Evolutionary conservation across 768 basidiomycete genomes (phyloP).

Genomic region (Suillus americanus): DNA sequence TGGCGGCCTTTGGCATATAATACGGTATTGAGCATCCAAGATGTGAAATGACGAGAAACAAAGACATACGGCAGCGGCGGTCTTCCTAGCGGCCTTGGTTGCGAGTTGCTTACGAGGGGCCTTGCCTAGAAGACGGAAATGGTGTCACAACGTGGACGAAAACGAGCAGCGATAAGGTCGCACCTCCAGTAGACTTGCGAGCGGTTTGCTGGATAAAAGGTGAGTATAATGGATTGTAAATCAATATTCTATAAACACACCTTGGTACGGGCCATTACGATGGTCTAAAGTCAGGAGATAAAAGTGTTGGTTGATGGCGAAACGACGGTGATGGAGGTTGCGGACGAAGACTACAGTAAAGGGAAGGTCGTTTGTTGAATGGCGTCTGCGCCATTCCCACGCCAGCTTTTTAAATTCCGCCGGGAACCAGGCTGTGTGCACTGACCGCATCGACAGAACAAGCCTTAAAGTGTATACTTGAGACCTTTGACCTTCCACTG

Average conservation of each 20-base stretch:
- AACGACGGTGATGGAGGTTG: slow-evolving; percentile 8
- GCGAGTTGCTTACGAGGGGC: slow-evolving; percentile 94
- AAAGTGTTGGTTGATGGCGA: not conserved
- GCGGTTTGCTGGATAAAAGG: slow-evolving; percentile 79
- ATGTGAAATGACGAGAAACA: not conserved
- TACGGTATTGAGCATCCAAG: slow-evolving; percentile 11
- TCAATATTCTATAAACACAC: slow-evolving; percentile 33
- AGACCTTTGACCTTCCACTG: not conserved
- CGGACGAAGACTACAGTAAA: slow-evolving; percentile 7
- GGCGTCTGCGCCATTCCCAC: slow-evolving; percentile 26
- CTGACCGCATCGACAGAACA: slow-evolving; percentile 23
- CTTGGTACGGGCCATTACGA: slow-evolving; percentile 85
- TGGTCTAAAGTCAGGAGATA: not conserved
- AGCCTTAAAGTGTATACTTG: not conserved
- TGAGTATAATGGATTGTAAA: slow-evolving; percentile 11
- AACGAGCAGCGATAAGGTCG: slow-evolving; percentile 30
- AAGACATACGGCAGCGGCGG: slow-evolving; percentile 61
- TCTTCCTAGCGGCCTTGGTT: slow-evolving; percentile 93
- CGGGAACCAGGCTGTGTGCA: slow-evolving; percentile 22
- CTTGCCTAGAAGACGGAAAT: slow-evolving; percentile 54
- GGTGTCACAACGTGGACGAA: slow-evolving; percentile 18
- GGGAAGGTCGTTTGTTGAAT: slow-evolving; percentile 18
- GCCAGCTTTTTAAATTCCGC: slow-evolving; percentile 31
- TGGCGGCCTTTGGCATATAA: slow-evolving; percentile 51
- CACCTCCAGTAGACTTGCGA: slow-evolving; percentile 98